These are phyloP conservation scores for Candida rishiriensis DNA, from an alignment of 805 yeast species.

Conservation along the genomic window DNA sequence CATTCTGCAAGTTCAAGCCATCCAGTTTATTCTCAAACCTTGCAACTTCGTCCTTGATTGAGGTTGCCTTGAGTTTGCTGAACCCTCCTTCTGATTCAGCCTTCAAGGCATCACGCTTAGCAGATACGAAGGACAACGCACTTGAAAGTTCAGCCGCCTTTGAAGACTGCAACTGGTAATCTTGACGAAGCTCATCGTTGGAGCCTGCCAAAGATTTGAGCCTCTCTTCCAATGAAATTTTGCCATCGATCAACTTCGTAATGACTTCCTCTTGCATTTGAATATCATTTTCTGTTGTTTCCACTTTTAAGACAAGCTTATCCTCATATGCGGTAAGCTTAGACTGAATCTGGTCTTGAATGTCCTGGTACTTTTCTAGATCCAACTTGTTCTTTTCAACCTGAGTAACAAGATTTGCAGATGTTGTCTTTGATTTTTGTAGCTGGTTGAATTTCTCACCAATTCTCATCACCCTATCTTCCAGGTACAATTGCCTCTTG, in stretches of 20 bases:
- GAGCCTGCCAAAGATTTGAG: constrained; percentile 12
- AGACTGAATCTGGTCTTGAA: constrained; percentile 5
- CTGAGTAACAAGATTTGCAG: constrained; percentile 26
- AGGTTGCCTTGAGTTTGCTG: constrained; percentile 20
- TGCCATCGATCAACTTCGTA: constrained; percentile 7
- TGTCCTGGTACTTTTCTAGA: constrained; percentile 15
- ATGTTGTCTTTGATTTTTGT: constrained; percentile 29
- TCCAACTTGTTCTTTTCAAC: constrained; percentile 30
- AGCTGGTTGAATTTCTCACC: constrained; percentile 38
- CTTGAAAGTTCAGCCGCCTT: constrained; percentile 42
- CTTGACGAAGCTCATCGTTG: constrained; percentile 31
- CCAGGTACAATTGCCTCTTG: constrained; percentile 35
- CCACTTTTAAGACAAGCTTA: background rate
- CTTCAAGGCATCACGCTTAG: constrained; percentile 22
- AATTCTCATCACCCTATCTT: constrained; percentile 34
- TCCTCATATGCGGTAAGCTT: constrained; percentile 5
- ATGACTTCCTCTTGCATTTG: constrained; percentile 11
- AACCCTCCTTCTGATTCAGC: constrained; percentile 33
- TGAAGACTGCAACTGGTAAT: constrained; percentile 44
- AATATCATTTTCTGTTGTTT: constrained; percentile 10
- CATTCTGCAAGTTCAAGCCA: constrained; percentile 14
- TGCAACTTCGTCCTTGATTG: constrained; percentile 13
- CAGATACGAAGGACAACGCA: constrained; percentile 20
- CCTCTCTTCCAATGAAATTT: constrained; percentile 9
- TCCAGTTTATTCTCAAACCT: constrained; percentile 4